These are phyloP conservation scores for Yarrowia deformans DNA, from an alignment of 805 yeast species.

Conservation along the genomic window DNA sequence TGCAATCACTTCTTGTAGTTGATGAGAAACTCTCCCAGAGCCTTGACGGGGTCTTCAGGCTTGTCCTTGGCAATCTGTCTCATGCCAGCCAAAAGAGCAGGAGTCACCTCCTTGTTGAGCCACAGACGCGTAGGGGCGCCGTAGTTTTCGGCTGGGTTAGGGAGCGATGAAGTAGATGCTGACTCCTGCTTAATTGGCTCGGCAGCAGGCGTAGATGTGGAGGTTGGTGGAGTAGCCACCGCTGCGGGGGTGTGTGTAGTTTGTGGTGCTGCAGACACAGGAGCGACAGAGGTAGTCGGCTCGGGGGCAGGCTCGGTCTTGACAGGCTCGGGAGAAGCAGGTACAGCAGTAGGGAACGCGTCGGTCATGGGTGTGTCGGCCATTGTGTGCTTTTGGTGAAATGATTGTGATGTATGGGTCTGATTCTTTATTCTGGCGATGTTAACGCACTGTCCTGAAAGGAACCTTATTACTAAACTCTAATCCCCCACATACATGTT, in stretches of 20 bases:
- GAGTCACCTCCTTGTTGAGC: conserved; percentile 69
- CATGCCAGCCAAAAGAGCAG: conserved; percentile 70
- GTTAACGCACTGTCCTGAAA: conserved; percentile 5
- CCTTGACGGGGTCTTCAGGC: conserved; percentile 45
- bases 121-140: conserved; percentile 77
- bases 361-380: conserved; percentile 21
- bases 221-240: conserved; percentile 14
- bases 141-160: conserved; percentile 38
- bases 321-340: neutral
- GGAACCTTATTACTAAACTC: neutral
- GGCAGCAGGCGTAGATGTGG: conserved; percentile 16
- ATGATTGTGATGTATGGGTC: neutral
- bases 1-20: conserved; percentile 36
- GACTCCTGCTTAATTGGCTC: conserved; percentile 17
- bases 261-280: neutral
- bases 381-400: neutral
- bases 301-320: neutral
- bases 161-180: conserved; percentile 17
- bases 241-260: conserved; percentile 3
- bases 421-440: conserved; percentile 2
- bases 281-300: neutral
- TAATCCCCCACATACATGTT: neutral
- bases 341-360: neutral
- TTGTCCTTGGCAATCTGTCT: conserved; percentile 55
- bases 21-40: conserved; percentile 45